Evolutionary conservation across 306 rosid species (phyloP).

Genomic region (Neltuma alba): DNA sequence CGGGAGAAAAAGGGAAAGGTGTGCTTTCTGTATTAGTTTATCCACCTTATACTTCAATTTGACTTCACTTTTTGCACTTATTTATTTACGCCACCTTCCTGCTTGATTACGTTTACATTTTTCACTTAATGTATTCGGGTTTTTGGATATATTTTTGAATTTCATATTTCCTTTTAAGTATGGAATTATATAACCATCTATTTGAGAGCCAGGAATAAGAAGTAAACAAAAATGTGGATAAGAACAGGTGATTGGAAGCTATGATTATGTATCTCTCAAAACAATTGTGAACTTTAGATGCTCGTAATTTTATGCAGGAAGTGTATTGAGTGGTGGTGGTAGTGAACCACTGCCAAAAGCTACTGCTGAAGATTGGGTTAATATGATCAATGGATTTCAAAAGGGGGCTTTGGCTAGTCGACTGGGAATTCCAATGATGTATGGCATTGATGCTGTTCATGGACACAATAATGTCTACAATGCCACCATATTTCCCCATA

Average conservation of each 20-base stretch:
- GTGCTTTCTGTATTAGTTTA: background rate
- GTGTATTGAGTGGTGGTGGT: constrained; percentile 97
- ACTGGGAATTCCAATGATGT: constrained; percentile 93
- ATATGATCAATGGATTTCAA: constrained; percentile 87
- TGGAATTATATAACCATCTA: background rate
- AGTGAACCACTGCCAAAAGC: constrained; percentile 90
- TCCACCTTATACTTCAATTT: constrained; percentile 22
- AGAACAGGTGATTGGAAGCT: constrained; percentile 2
- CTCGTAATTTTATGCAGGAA: constrained; percentile 59
- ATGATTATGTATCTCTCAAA: constrained; percentile 4
- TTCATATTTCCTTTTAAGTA: background rate
- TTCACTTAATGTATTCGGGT: background rate
- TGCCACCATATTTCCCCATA: constrained; percentile 96
- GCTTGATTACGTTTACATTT: background rate
- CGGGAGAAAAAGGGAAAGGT: constrained; percentile 2
- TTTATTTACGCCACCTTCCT: background rate
- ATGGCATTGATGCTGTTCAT: constrained; percentile 98
- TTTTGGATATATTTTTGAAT: constrained; percentile 9
- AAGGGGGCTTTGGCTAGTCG: constrained; percentile 79
- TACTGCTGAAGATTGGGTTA: constrained; percentile 84
- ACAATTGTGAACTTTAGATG: constrained; percentile 15
- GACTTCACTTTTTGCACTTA: background rate
- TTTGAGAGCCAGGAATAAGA: background rate
- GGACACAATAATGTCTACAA: constrained; percentile 95
- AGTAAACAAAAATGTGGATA: background rate